These are phyloP conservation scores for Marchantia paleacea DNA, from an alignment of 225 moss, liverwort and hornwort species.

Conservation along the genomic window DNA sequence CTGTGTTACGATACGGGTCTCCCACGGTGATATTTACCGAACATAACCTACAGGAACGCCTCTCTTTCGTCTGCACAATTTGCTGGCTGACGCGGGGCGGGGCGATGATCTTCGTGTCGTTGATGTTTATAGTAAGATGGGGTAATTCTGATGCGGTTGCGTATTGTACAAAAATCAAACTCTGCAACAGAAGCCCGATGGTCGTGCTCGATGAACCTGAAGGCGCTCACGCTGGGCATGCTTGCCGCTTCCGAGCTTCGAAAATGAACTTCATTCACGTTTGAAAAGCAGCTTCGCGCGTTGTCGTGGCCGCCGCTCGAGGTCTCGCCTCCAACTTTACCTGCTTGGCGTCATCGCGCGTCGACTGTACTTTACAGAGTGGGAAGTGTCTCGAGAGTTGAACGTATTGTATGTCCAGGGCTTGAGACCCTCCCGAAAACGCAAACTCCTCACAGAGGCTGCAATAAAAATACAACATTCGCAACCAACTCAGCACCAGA, in stretches of 20 bases:
- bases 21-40: not conserved
- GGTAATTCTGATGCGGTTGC: constrained; percentile 7
- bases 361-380: not conserved
- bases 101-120: not conserved
- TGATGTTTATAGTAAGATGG: not conserved
- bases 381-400: not conserved
- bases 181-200: not conserved
- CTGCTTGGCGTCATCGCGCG: not conserved
- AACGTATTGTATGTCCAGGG: not conserved
- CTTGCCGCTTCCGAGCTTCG: not conserved
- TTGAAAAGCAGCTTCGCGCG: not conserved
- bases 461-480: not conserved
- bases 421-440: not conserved
- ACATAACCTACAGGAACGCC: constrained; percentile 21
- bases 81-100: constrained; percentile 49
- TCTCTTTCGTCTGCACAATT: constrained; percentile 41
- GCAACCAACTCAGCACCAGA: not conserved
- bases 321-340: not conserved
- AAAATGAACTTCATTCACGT: not conserved
- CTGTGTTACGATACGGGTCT: not conserved
- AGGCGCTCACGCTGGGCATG: not conserved
- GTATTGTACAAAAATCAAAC: constrained; percentile 18
- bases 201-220: not conserved
- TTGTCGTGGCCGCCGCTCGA: not conserved
- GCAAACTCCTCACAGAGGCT: not conserved